These are phyloP conservation scores for Millerozyma acaciae DNA, from an alignment of 805 yeast genomes.

Conservation along the genomic window DNA sequence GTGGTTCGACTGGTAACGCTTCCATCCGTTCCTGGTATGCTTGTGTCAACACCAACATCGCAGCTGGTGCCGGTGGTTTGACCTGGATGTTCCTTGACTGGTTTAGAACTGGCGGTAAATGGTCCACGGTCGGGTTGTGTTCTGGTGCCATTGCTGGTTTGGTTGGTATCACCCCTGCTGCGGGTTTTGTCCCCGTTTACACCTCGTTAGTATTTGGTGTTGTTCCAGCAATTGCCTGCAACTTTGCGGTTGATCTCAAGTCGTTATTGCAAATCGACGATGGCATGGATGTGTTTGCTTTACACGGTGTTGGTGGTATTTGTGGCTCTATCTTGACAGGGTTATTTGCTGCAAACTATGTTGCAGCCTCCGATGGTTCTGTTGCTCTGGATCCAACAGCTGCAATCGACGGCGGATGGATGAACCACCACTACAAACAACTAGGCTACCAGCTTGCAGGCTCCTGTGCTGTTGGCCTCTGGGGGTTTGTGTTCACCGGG, in stretches of 20 bases:
- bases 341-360: slow-evolving; percentile 86
- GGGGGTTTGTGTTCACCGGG: slow-evolving; percentile 74
- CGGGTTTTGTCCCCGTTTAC: slow-evolving; percentile 93
- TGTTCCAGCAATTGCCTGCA: slow-evolving; percentile 72
- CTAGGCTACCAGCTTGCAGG: slow-evolving; percentile 88
- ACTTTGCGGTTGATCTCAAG: slow-evolving; percentile 82
- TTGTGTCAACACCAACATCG: slow-evolving; percentile 85
- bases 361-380: slow-evolving; percentile 77
- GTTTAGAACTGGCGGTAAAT: slow-evolving; percentile 78
- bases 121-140: slow-evolving; percentile 93
- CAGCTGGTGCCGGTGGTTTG: slow-evolving; percentile 90
- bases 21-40: slow-evolving; percentile 94
- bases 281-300: slow-evolving; percentile 90
- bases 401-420: slow-evolving; percentile 77
- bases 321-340: slow-evolving; percentile 84
- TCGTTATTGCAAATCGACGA: slow-evolving; percentile 74
- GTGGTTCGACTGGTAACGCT: slow-evolving; percentile 95
- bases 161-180: slow-evolving; percentile 95
- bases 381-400: slow-evolving; percentile 27
- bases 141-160: slow-evolving; percentile 92
- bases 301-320: slow-evolving; percentile 93
- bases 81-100: slow-evolving; percentile 93
- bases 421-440: slow-evolving; percentile 77
- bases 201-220: slow-evolving; percentile 81
- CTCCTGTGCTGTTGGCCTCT: slow-evolving; percentile 60